A percentile compares a stretch with the other conserved stretches of the same genome.
Conservation (phyloP, 73 alveolate species). For the Paramecium biaurelia region DNA sequence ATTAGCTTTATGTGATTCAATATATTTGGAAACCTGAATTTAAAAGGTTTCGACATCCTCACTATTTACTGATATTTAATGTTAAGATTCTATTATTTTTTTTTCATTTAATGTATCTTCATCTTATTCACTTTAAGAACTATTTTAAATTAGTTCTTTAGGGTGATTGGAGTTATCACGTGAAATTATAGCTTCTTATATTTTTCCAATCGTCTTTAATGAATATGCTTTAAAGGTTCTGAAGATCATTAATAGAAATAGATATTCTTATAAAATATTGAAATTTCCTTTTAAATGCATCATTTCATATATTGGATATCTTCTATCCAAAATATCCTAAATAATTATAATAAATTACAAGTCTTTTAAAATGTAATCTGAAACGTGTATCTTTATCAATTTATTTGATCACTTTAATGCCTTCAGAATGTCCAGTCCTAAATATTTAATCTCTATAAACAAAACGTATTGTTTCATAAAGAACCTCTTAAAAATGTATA, state of each 20-base stretch:
- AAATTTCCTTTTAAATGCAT: slow-evolving; percentile 1
- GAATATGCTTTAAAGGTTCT: not conserved
- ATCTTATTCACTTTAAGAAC: not conserved
- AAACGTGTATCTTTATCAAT: slow-evolving; percentile 41
- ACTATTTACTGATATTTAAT: not conserved
- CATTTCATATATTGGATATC: not conserved
- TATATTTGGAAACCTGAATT: not conserved
- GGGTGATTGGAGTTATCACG: not conserved
- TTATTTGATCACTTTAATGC: not conserved
- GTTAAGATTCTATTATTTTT: not conserved
- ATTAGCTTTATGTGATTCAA: not conserved
- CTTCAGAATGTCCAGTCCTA: not conserved
- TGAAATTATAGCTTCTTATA: not conserved
- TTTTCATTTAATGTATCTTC: not conserved
- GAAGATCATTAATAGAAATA: not conserved
- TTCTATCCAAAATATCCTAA: not conserved
- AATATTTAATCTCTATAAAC: not conserved
- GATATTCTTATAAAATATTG: slow-evolving; percentile 23
- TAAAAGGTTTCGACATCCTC: not conserved
- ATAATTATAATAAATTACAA: not conserved
- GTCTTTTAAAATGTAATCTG: slow-evolving; percentile 26
- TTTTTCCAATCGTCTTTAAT: not conserved
- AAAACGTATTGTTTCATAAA: not conserved
- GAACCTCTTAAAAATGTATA: not conserved
- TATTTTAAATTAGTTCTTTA: not conserved